Percentiles rank a stretch among this genome's conserved stretches.
Conservation (phyloP, 495 filamentous ascomycete genomes). For the Venustampulla echinocandica region DNA sequence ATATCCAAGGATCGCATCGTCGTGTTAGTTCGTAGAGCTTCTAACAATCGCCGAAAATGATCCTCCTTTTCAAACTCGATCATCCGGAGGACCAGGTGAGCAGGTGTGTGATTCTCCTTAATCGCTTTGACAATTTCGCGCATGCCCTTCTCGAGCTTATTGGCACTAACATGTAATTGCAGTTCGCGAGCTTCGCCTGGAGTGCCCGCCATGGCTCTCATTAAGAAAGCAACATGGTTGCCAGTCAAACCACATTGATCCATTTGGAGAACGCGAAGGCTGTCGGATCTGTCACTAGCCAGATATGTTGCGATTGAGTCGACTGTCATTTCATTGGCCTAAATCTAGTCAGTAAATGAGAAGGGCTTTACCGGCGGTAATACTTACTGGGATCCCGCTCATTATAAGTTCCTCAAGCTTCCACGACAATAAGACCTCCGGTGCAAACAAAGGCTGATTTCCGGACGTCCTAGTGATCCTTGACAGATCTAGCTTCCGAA, state of each 20-base stretch:
- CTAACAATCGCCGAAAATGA: slow-evolving; percentile 64
- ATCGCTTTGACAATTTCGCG: slow-evolving; percentile 62
- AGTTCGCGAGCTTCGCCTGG: slow-evolving; percentile 51
- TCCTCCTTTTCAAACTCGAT: slow-evolving; percentile 73
- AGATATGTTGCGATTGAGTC: slow-evolving; percentile 57
- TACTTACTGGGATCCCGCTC: slow-evolving; percentile 53
- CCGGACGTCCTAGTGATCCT: slow-evolving; percentile 55
- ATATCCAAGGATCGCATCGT: slow-evolving; percentile 77
- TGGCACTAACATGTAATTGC: slow-evolving; percentile 73
- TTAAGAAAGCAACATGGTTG: slow-evolving; percentile 64
- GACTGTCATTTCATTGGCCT: slow-evolving; percentile 46
- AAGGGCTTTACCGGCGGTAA: background rate
- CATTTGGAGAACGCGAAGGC: slow-evolving; percentile 59
- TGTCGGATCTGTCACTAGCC: slow-evolving; percentile 51
- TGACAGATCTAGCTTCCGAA: slow-evolving; percentile 65
- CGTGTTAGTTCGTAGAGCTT: slow-evolving; percentile 62
- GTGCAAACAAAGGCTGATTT: slow-evolving; percentile 53
- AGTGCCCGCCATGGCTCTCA: slow-evolving; percentile 57
- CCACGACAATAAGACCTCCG: slow-evolving; percentile 64
- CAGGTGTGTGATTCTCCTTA: slow-evolving; percentile 52
- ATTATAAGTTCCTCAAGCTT: slow-evolving; percentile 65
- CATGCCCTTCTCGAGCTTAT: slow-evolving; percentile 64
- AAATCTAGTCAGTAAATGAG: slow-evolving; percentile 4
- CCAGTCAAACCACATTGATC: slow-evolving; percentile 77
- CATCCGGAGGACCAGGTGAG: slow-evolving; percentile 71